phyloP scores from a whole-genome alignment of 1,284 basidiomycete species.

The Ceratobasidium sp. region DNA sequence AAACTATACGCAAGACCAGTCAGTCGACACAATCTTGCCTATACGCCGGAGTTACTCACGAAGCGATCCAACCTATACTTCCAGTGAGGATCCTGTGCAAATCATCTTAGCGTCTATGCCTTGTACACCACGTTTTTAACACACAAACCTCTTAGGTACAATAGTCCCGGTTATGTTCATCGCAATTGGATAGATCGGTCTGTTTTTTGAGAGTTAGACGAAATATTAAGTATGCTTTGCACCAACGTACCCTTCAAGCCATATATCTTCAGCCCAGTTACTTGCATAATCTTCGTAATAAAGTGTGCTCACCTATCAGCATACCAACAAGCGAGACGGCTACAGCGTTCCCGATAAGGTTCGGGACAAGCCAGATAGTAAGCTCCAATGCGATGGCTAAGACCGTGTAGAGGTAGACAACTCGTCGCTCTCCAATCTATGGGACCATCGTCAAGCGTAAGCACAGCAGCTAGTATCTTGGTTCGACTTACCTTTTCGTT shows the following conservation, averaged over 20 bases:
- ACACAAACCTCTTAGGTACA: conserved; percentile 48
- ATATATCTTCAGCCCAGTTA: background rate
- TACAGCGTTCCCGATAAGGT: conserved; percentile 49
- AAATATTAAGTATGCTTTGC: too few relatives aligned
- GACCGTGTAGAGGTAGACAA: conserved; percentile 49
- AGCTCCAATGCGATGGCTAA: conserved; percentile 49
- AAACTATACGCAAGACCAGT: conserved; percentile 44
- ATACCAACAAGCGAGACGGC: conserved; percentile 50
- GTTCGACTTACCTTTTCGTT: conserved; percentile 47
- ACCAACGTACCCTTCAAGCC: conserved; percentile 15
- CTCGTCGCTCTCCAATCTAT: conserved; percentile 47
- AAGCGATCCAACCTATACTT: conserved; percentile 50
- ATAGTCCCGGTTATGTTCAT: conserved; percentile 49
- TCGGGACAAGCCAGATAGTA: conserved; percentile 50
- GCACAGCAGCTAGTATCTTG: background rate
- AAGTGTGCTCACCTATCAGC: conserved; percentile 49
- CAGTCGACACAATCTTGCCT: background rate
- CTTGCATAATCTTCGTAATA: background rate
- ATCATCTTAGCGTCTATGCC: background rate
- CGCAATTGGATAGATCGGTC: conserved; percentile 51
- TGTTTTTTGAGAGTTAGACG: background rate
- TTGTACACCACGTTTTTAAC: background rate
- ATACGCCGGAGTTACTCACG: conserved; percentile 5
- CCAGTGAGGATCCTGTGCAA: conserved; percentile 48
- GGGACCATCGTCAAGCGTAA: background rate